phyloP scores from a whole-genome alignment of 139 green algal species.

The Limnomonas spitsbergensis region DNA sequence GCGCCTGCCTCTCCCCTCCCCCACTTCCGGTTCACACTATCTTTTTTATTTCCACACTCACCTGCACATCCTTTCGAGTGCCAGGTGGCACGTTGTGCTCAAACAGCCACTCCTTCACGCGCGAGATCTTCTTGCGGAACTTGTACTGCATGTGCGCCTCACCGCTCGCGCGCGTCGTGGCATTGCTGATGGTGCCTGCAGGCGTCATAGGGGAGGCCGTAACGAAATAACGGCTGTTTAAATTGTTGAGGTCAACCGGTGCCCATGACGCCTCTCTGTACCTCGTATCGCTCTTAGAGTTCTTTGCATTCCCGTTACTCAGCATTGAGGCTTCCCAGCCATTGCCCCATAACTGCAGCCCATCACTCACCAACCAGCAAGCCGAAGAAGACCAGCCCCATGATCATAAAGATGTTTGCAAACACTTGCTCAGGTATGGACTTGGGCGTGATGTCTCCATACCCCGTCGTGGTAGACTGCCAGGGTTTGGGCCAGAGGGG shows the following conservation, averaged over 20 bases:
- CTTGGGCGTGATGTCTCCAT: conserved; percentile 43
- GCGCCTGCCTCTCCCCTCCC: too few species aligned
- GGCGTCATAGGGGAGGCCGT: too few species aligned
- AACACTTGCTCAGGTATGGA: conserved; percentile 39
- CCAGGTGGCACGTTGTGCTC: conserved; percentile 13
- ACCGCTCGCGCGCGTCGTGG: not conserved
- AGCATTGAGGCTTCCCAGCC: too few species aligned
- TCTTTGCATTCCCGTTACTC: too few species aligned
- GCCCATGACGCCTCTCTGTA: too few species aligned
- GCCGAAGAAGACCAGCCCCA: conserved; percentile 45
- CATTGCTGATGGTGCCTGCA: not conserved
- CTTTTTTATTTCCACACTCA: too few species aligned
- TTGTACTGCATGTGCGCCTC: conserved; percentile 2
- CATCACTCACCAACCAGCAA: conserved; percentile 36
- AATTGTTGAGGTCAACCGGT: too few species aligned
- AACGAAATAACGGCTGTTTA: too few species aligned
- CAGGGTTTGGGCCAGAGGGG: too few species aligned
- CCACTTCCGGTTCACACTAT: too few species aligned
- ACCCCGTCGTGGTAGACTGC: conserved; percentile 35
- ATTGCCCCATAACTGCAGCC: too few species aligned
- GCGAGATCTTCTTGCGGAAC: conserved; percentile 25
- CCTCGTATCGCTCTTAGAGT: too few species aligned
- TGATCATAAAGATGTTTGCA: conserved; percentile 43
- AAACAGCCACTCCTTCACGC: conserved; percentile 9
- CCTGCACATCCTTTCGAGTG: conserved; percentile 21